These are phyloP conservation scores for Huntiella moniliformis DNA, from an alignment of 2,329 filamentous ascomycete genomes.

Conservation along the genomic window DNA sequence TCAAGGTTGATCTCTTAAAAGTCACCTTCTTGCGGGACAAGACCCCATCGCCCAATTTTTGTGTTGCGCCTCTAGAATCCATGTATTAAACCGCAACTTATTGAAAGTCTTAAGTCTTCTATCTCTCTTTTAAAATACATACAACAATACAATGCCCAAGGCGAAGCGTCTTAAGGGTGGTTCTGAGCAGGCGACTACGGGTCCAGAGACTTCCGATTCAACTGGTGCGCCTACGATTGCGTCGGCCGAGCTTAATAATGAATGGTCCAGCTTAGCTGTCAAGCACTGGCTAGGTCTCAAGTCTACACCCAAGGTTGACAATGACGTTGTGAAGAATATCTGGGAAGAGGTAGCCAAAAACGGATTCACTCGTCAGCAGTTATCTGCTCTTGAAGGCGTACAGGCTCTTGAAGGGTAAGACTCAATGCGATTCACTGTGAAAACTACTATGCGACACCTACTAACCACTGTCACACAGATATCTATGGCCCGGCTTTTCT, in stretches of 20 bases:
- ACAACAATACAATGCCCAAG: constrained; percentile 29
- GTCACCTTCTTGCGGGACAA: neutral
- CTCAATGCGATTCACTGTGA: neutral
- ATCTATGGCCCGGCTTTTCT: constrained; percentile 84
- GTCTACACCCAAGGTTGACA: constrained; percentile 55
- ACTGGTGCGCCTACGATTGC: constrained; percentile 16
- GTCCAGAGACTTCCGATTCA: constrained; percentile 18
- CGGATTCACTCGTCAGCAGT: constrained; percentile 55
- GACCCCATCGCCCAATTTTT: neutral
- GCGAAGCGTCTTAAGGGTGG: constrained; percentile 37
- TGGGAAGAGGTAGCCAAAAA: constrained; percentile 79
- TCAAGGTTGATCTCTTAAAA: neutral
- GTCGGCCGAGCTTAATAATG: constrained; percentile 42
- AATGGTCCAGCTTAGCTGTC: constrained; percentile 60
- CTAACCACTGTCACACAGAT: constrained; percentile 32
- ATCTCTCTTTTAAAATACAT: neutral
- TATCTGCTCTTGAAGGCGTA: constrained; percentile 72
- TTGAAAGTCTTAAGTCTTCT: neutral
- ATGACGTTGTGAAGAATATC: constrained; percentile 72
- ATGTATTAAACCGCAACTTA: neutral
- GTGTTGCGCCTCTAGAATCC: neutral
- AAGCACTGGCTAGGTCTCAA: constrained; percentile 66
- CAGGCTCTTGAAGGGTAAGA: constrained; percentile 68
- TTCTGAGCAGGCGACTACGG: constrained; percentile 3
- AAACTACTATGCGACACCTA: constrained; percentile 13